Conservation (phyloP, 192 early-diverging fungal genomes). For the Rhizophagus sp. region DNA sequence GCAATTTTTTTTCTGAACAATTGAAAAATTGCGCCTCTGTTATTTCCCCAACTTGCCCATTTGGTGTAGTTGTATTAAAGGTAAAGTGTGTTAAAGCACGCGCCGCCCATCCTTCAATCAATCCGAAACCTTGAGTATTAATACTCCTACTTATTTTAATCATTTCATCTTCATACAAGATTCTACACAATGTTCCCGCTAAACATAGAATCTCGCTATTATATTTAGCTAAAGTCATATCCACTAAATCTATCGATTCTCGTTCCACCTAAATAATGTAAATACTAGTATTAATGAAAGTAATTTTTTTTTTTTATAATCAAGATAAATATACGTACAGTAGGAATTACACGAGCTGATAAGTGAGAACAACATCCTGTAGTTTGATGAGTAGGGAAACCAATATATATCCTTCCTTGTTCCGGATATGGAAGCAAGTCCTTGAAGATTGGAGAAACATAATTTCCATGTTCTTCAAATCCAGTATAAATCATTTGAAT, state of each 20-base stretch:
- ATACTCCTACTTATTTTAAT: conserved; percentile 56
- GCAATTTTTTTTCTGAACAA: conserved; percentile 46
- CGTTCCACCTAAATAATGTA: conserved; percentile 59
- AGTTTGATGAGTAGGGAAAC: conserved; percentile 89
- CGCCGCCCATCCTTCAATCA: conserved; percentile 52
- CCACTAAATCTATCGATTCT: conserved; percentile 88
- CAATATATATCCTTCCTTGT: conserved; percentile 88
- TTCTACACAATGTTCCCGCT: conserved; percentile 69
- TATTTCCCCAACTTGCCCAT: conserved; percentile 59
- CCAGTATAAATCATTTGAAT: conserved; percentile 75
- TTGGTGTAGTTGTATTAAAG: conserved; percentile 71
- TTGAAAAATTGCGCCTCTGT: conserved; percentile 60
- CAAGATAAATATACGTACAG: conserved; percentile 40
- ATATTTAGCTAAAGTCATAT: conserved; percentile 73
- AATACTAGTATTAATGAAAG: neutral
- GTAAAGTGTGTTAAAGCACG: conserved; percentile 70
- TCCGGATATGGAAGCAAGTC: conserved; percentile 70
- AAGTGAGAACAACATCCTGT: conserved; percentile 81
- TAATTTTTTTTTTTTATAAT: no score
- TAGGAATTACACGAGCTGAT: conserved; percentile 84
- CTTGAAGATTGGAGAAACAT: conserved; percentile 59
- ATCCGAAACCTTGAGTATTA: neutral
- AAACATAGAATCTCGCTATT: conserved; percentile 78
- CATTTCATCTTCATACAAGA: conserved; percentile 81
- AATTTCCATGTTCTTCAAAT: conserved; percentile 65